phyloP scores from a whole-genome alignment of 2,329 filamentous ascomycete species.

The Colletotrichum phormii region DNA sequence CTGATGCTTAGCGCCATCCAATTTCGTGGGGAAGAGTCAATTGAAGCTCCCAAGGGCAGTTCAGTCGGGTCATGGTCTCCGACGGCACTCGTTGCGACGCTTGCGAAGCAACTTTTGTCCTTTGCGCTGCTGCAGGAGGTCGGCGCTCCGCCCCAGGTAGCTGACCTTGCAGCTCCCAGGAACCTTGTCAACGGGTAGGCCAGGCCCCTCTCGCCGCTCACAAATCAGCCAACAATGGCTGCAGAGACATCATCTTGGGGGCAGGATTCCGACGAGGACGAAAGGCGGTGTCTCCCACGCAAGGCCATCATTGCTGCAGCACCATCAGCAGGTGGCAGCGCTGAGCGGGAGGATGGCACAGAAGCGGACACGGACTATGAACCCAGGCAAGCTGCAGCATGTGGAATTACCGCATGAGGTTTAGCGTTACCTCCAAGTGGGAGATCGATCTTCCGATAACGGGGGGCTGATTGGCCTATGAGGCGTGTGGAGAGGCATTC shows the following conservation, averaged over 20 bases:
- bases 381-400: slow-evolving; percentile 35
- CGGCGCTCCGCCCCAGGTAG: not conserved
- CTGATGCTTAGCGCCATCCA: no score
- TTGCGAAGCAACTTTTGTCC: not conserved
- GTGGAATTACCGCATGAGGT: slow-evolving; percentile 21
- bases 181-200: not conserved
- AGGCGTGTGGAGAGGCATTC: not conserved
- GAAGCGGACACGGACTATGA: slow-evolving; percentile 16
- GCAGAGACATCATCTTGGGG: not conserved
- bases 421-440: slow-evolving; percentile 4
- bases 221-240: slow-evolving; percentile 15
- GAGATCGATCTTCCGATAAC: slow-evolving; percentile 35
- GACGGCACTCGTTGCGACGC: not conserved
- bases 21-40: no score
- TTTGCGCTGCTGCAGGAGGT: slow-evolving; percentile 1
- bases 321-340: slow-evolving; percentile 9
- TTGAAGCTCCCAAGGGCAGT: not conserved
- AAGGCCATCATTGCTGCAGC: slow-evolving; percentile 8
- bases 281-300: slow-evolving; percentile 32
- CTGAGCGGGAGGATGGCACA: slow-evolving; percentile 6
- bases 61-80: not conserved
- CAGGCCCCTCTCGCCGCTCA: slow-evolving; percentile 8
- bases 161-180: not conserved
- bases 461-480: slow-evolving; percentile 29
- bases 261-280: not conserved